Base-by-base conservation (phyloP, 2,329 filamentous ascomycete genomes). In the Microsporum ferrugineum region DNA sequence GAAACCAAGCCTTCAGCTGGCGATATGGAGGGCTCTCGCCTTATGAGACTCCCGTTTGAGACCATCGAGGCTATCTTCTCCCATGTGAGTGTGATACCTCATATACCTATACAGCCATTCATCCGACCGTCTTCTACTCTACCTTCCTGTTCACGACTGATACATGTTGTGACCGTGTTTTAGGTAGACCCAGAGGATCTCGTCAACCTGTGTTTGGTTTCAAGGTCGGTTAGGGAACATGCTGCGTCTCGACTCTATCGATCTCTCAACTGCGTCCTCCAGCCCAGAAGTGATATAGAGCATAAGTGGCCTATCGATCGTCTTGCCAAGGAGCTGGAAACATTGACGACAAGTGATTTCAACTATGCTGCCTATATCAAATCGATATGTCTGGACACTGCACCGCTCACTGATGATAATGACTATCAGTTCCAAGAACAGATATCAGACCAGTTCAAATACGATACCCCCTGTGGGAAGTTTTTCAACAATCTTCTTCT, bases 401-500 rank as follows among this genome's bases (percentile, higher is more conserved):
- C 81, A 31, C 80, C 76, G 63, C 74, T 76, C 7, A 82, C 81
- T 6, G 69, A 74, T 59, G 81, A 80, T 68, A 80, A 77, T n/a
- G 58, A 43, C 55, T 36, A 41, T 29, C 51, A 47, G 47, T 39
- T 49, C 5, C 62, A 62, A 10, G 80, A 84, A 65, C 68, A 72
- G 17, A 76, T 79, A 27, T 83, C 83, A 66, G 78, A 79, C 60
- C 73, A 78, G 0, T 85, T 84, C 64, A 73, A 80, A 5, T 81
- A 81, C 66, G 80, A 73, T 60, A 71, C 77, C 36, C 83, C 79
- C 68, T 84, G 81, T 66, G 84, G 83, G 58, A 86, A 84, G 72
- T 84, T 86, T 61, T 77, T 87, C 69, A 86, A 84, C 65, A 84
- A 82, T 0, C 70, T 87, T 47, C 70, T 87, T 4, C 76, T 80